Conservation (phyloP, 2,329 filamentous ascomycete species). For the Nothomitra cinnamomea region DNA sequence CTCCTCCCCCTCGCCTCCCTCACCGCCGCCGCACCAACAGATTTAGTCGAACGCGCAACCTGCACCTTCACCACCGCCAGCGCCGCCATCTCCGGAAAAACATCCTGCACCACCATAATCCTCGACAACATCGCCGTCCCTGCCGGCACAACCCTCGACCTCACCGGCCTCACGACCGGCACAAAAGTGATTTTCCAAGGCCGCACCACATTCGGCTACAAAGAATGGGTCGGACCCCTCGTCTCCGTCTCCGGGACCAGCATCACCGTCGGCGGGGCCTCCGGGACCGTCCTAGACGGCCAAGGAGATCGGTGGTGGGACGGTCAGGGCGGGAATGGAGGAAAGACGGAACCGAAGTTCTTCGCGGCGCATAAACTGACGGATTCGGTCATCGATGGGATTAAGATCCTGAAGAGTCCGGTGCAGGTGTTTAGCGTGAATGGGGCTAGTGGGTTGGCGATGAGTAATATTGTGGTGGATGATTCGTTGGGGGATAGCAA, state of each 20-base stretch:
- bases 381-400: slow-evolving; percentile 21
- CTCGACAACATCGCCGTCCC: slow-evolving; percentile 38
- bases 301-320: slow-evolving; percentile 45
- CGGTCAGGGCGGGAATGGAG: slow-evolving; percentile 39
- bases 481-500: slow-evolving; percentile 34
- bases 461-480: slow-evolving; percentile 37
- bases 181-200: slow-evolving; percentile 43
- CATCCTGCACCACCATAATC: slow-evolving; percentile 35
- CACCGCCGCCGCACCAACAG: no score
- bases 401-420: slow-evolving; percentile 27
- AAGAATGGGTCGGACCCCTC: slow-evolving; percentile 47
- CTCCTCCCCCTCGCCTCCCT: no score
- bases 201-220: slow-evolving; percentile 48
- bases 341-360: slow-evolving; percentile 48
- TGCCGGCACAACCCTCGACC: slow-evolving; percentile 39
- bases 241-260: slow-evolving; percentile 41
- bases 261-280: slow-evolving; percentile 35
- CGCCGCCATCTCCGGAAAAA: slow-evolving; percentile 30
- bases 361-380: slow-evolving; percentile 32
- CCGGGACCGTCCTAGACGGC: slow-evolving; percentile 37
- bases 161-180: slow-evolving; percentile 33
- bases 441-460: slow-evolving; percentile 30
- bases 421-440: slow-evolving; percentile 27
- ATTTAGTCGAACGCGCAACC: no score
- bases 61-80: slow-evolving; percentile 40